Evolutionary conservation across 2,329 filamentous ascomycete species (phyloP).

Genomic region (Ceratocystis albifundus): DNA sequence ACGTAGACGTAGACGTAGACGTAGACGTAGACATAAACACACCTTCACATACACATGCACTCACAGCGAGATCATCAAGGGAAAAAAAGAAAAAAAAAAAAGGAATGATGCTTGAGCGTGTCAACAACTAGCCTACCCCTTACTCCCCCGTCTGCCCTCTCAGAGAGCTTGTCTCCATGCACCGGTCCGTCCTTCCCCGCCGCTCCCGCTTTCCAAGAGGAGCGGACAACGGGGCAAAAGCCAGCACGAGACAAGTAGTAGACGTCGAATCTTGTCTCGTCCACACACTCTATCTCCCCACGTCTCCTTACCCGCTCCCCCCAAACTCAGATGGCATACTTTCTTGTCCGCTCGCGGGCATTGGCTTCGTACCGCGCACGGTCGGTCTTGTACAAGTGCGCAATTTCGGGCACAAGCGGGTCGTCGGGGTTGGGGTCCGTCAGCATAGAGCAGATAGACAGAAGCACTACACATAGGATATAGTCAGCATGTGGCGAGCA

Average conservation of each 20-base stretch:
- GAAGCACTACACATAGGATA: conserved; percentile 53
- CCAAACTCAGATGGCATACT: conserved; percentile 73
- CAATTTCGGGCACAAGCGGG: conserved; percentile 95
- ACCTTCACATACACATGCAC: no score
- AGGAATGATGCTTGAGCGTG: conserved; percentile 4
- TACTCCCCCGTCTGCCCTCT: background rate
- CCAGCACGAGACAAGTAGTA: background rate
- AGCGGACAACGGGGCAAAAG: background rate
- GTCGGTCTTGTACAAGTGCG: conserved; percentile 99
- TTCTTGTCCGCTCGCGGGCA: conserved; percentile 95
- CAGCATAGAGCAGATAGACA: conserved; percentile 99
- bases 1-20: no score
- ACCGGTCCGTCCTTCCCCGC: background rate
- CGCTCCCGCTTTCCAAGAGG: background rate
- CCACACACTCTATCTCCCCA: conserved; percentile 7
- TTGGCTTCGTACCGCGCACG: conserved; percentile 91
- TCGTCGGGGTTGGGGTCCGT: conserved; percentile 99
- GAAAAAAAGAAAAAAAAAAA: background rate
- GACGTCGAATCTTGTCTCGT: background rate
- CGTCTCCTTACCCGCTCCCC: background rate
- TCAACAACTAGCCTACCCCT: conserved; percentile 4
- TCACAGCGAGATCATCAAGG: no score
- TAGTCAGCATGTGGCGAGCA: conserved; percentile 9
- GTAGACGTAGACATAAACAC: no score
- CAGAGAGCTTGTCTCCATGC: background rate